Base-by-base conservation (phyloP, 352 stramenopile species). In the Phytophthora pluvialis region DNA sequence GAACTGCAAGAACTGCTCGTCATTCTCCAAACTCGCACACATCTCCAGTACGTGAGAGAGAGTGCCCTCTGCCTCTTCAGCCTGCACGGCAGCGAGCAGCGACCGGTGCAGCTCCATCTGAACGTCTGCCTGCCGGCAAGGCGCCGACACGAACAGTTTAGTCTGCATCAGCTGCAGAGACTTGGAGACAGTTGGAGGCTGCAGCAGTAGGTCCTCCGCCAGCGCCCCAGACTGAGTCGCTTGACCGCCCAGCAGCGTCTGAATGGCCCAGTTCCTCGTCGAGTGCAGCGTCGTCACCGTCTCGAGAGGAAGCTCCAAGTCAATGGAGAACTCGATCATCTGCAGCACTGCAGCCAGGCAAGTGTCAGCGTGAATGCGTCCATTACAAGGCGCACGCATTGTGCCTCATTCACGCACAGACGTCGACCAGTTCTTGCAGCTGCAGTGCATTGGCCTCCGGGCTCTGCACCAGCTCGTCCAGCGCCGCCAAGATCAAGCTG, bases 161-260 rank as follows among this genome's bases (percentile, higher is more conserved):
- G 51, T 63, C 36, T 81, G 72, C 40, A 86, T 73, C 13, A 72
- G 61, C 63, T 77, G 68, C 12, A 86, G 60, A 3, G 62, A 61
- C 29, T 48, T 44, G 10, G 68, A 59, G 29, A 62, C 54, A 4
- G 18, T 35, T 33, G 32, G 12, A 18, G 33, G 39, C 21, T 47
- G 51, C 18, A 70, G 51, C 18, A 70, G 40, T n/a, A 29, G 10
- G 28, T 31, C 35, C 11, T 55, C 33, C n/a, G n/a, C n/a, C n/a
- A n/a, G n/a, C n/a, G n/a, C 29, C 4, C 57, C 11, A 33, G 28
- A 47, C 47, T 55, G 38, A 47, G n/a, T 28, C 18, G 15, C 55
- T 43, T 26, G 48, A 7, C 78, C 15, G 39, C 68, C 53, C 18
- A 81, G 49, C 13, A 86, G 69, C 36, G 63, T 80, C 35, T 86